phyloP scores from a whole-genome alignment of 208 protist genomes.

The Trypanosoma scelopori region DNA sequence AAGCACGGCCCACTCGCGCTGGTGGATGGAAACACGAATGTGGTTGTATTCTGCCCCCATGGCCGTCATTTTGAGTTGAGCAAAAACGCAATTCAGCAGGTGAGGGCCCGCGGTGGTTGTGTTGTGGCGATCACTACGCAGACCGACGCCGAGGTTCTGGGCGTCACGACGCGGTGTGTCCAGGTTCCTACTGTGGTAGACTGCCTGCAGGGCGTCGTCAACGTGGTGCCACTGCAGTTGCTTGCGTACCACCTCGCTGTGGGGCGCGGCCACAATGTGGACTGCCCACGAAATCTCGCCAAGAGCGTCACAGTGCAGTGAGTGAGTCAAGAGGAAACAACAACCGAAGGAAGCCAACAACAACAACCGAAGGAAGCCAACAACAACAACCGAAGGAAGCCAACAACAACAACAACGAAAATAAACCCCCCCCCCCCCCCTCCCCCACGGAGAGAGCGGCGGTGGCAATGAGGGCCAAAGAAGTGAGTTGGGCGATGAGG shows the following conservation, averaged over 20 bases:
- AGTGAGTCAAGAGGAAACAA: not conserved
- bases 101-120: slow-evolving; percentile 80
- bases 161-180: slow-evolving; percentile 29
- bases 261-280: slow-evolving; percentile 90
- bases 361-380: too few species aligned
- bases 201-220: slow-evolving; percentile 90
- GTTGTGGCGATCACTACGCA: slow-evolving; percentile 76
- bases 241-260: slow-evolving; percentile 96
- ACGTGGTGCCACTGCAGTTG: slow-evolving; percentile 96
- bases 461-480: too few species aligned
- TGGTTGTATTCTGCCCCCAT: slow-evolving; percentile 90
- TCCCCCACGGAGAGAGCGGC: too few species aligned
- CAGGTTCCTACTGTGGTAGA: slow-evolving; percentile 83
- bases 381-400: too few species aligned
- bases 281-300: slow-evolving; percentile 95
- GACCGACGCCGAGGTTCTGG: slow-evolving; percentile 53
- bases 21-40: slow-evolving; percentile 91
- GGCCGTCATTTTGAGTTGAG: slow-evolving; percentile 73
- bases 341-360: not conserved
- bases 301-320: slow-evolving; percentile 96
- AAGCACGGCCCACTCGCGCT: slow-evolving; percentile 98
- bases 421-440: too few species aligned
- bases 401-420: too few species aligned
- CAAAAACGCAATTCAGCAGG: slow-evolving; percentile 90
- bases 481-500: too few species aligned